A percentile compares a stretch with the other conserved stretches of the same genome.
Evolutionary conservation across 306 rosid genomes (phyloP).

Genomic region (Acmispon strigosus): DNA sequence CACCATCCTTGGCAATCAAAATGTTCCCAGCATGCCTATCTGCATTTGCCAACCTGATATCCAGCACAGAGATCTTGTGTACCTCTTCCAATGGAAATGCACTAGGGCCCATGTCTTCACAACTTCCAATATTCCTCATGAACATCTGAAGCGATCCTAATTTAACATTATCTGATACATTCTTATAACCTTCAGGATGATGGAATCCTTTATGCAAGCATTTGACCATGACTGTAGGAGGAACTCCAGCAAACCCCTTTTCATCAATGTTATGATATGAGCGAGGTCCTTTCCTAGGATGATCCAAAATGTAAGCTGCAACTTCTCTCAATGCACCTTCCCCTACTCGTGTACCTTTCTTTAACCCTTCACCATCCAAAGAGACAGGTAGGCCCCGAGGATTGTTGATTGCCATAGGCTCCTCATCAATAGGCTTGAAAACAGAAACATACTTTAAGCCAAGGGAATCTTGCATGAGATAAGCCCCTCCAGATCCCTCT

Average conservation of each 20-base stretch:
- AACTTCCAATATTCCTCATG: slow-evolving; percentile 46
- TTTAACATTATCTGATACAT: slow-evolving; percentile 26
- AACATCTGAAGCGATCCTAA: slow-evolving; percentile 61
- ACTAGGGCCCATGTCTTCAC: slow-evolving; percentile 60
- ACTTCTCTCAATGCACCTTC: slow-evolving; percentile 61
- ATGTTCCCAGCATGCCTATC: slow-evolving; percentile 70
- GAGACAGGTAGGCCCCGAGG: slow-evolving; percentile 53
- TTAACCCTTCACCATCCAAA: slow-evolving; percentile 52
- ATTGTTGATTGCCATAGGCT: slow-evolving; percentile 66
- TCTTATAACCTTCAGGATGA: slow-evolving; percentile 40
- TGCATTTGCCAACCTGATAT: slow-evolving; percentile 59
- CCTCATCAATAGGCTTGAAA: slow-evolving; percentile 75
- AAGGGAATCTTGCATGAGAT: slow-evolving; percentile 64
- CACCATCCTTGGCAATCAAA: slow-evolving; percentile 36
- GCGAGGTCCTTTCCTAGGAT: slow-evolving; percentile 45
- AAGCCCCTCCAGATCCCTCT: slow-evolving; percentile 80
- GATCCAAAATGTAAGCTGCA: slow-evolving; percentile 64
- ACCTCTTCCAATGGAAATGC: slow-evolving; percentile 55
- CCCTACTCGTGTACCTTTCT: slow-evolving; percentile 57
- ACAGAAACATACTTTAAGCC: slow-evolving; percentile 54
- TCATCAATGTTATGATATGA: slow-evolving; percentile 11
- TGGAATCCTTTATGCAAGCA: slow-evolving; percentile 46
- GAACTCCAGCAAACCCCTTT: slow-evolving; percentile 54
- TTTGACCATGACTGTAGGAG: slow-evolving; percentile 52
- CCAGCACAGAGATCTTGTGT: slow-evolving; percentile 61